Percentiles rank a stretch among this genome's conserved stretches.
phyloP scores from a whole-genome alignment of 2,329 filamentous ascomycete species.

The Tympanopsis confertula region DNA sequence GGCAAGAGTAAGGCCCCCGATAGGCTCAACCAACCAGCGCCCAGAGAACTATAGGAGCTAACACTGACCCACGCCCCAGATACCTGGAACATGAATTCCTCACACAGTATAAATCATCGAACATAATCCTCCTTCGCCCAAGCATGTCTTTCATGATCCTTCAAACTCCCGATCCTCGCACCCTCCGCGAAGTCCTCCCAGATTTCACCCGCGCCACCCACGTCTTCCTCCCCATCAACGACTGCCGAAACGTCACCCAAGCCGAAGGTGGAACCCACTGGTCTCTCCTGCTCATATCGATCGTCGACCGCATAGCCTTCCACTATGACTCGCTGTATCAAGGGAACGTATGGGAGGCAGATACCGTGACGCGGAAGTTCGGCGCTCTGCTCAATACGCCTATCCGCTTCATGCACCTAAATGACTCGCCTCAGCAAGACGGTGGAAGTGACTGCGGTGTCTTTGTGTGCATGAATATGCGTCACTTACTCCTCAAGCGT shows the following conservation, averaged over 20 bases:
- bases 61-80: conserved; percentile 20
- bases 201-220: conserved; percentile 74
- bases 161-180: conserved; percentile 49
- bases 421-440: conserved; percentile 80
- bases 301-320: conserved; percentile 83
- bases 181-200: conserved; percentile 59
- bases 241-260: conserved; percentile 62
- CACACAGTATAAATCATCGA: conserved; percentile 64
- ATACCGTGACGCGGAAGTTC: conserved; percentile 40
- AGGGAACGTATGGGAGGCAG: conserved; percentile 65
- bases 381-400: conserved; percentile 46
- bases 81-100: conserved; percentile 86
- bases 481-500: conserved; percentile 76
- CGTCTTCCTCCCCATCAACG: conserved; percentile 91
- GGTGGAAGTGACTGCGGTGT: conserved; percentile 92
- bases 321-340: conserved; percentile 85
- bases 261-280: conserved; percentile 91
- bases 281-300: conserved; percentile 81
- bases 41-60: no score
- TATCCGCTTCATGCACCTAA: conserved; percentile 67
- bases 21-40: no score
- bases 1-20: conserved; percentile 73
- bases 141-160: conserved; percentile 88
- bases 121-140: conserved; percentile 82
- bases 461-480: conserved; percentile 91